Evolutionary conservation across 2,329 filamentous ascomycete species (phyloP).

Genomic region (Beauveria medogensis): DNA sequence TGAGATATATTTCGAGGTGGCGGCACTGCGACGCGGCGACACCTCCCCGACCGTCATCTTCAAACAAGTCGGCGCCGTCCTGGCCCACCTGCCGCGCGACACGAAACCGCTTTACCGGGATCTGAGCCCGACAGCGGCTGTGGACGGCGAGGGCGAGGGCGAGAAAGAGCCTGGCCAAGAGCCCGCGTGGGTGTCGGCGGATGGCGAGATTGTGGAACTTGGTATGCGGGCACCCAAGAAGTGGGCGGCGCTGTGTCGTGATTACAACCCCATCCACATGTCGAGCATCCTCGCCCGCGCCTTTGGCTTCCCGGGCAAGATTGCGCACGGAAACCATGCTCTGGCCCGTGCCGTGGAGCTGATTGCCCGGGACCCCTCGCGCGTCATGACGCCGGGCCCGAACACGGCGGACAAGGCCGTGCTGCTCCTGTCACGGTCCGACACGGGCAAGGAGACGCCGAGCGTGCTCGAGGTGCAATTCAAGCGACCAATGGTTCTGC

Average conservation of each 20-base stretch:
- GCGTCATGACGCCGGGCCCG: background rate
- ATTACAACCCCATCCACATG: conserved; percentile 14
- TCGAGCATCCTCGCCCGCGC: conserved; percentile 7
- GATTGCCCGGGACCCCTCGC: background rate
- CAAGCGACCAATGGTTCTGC: conserved; percentile 9
- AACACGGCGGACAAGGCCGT: background rate
- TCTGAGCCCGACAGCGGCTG: background rate
- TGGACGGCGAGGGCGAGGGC: background rate
- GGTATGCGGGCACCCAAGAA: conserved; percentile 8
- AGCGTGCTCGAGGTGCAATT: conserved; percentile 10
- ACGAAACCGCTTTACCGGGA: conserved; percentile 7
- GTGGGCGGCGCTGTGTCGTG: conserved; percentile 11
- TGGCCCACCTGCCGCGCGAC: conserved; percentile 7
- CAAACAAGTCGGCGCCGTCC: conserved; percentile 7
- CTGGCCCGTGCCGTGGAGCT: conserved; percentile 9
- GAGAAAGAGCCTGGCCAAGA: background rate
- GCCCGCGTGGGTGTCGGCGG: conserved; percentile 3
- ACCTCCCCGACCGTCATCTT: conserved; percentile 10
- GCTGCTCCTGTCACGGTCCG: background rate
- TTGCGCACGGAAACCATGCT: conserved; percentile 12
- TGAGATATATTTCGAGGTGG: conserved; percentile 9
- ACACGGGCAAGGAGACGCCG: background rate
- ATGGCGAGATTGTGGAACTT: conserved; percentile 10
- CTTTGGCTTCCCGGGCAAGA: conserved; percentile 12
- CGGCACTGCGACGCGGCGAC: conserved; percentile 4